Percentiles rank a stretch among this genome's conserved stretches.
These are phyloP conservation scores for Erigeron philadelphicus DNA, from an alignment of 140 eudicot species.

Conservation along the genomic window DNA sequence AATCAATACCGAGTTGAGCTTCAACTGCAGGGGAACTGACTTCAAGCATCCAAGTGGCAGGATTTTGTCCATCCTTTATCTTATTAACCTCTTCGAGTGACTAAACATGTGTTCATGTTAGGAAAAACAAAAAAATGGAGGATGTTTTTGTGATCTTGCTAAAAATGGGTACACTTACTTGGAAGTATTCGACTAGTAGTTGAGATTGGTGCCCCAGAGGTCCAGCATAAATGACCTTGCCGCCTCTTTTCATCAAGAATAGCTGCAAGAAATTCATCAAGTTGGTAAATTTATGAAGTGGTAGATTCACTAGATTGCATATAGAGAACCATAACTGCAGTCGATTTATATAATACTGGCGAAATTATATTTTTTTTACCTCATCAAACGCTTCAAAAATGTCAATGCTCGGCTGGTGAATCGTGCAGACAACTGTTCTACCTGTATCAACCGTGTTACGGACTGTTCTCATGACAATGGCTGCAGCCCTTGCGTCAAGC, in stretches of 20 bases:
- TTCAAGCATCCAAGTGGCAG: slow-evolving; percentile 84
- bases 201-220: slow-evolving; percentile 58
- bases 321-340: no score
- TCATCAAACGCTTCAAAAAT: slow-evolving; percentile 74
- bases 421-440: slow-evolving; percentile 70
- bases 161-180: slow-evolving; percentile 32
- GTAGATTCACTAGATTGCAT: no score
- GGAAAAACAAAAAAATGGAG: neutral
- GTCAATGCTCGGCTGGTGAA: slow-evolving; percentile 76
- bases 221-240: slow-evolving; percentile 68
- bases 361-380: no score
- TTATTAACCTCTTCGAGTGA: slow-evolving; percentile 43
- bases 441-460: slow-evolving; percentile 68
- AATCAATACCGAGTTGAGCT: slow-evolving; percentile 47
- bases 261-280: slow-evolving; percentile 28
- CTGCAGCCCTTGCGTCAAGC: slow-evolving; percentile 72
- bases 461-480: slow-evolving; percentile 70
- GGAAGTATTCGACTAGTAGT: slow-evolving; percentile 46
- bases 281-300: neutral
- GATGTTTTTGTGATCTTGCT: neutral
- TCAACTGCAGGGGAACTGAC: slow-evolving; percentile 51
- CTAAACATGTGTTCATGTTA: slow-evolving; percentile 27
- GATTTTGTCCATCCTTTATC: slow-evolving; percentile 61
- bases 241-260: slow-evolving; percentile 70
- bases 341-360: no score